phyloP scores from a whole-genome alignment of 2,329 filamentous ascomycete genomes.

The Cladophialophora psammophila region DNA sequence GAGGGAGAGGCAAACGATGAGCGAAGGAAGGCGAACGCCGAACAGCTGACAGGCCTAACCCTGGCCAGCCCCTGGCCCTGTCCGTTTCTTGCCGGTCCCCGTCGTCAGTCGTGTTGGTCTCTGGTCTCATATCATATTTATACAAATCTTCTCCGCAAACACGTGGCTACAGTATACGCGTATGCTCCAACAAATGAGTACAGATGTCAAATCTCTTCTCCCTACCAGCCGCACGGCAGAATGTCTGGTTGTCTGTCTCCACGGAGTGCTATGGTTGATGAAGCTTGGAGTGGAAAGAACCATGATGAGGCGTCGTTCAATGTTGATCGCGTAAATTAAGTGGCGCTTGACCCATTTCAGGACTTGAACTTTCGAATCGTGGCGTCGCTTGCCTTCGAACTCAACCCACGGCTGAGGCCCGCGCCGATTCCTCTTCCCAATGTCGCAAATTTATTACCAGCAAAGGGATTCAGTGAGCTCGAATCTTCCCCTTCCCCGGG shows the following conservation, averaged over 20 bases:
- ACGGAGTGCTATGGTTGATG: too few species aligned
- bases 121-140: background rate
- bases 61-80: too few species aligned
- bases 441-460: conserved; percentile 43
- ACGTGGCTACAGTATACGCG: background rate
- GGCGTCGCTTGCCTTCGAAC: conserved; percentile 37
- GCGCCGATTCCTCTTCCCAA: conserved; percentile 53
- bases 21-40: too few species aligned
- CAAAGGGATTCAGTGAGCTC: conserved; percentile 34
- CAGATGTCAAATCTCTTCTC: background rate
- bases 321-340: too few species aligned
- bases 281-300: too few species aligned
- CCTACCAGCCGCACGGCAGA: background rate
- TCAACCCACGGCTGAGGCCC: conserved; percentile 51
- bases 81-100: background rate
- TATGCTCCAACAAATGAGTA: background rate
- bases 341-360: background rate
- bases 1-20: too few species aligned
- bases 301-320: too few species aligned
- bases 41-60: too few species aligned
- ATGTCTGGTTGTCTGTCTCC: too few species aligned
- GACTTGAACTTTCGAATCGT: conserved; percentile 38
- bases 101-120: background rate
- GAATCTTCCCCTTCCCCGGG: conserved; percentile 29
- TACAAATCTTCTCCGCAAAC: background rate